These are phyloP conservation scores for Aristolochia fimbriata DNA, from an alignment of 164 flowering plant species.

Conservation along the genomic window DNA sequence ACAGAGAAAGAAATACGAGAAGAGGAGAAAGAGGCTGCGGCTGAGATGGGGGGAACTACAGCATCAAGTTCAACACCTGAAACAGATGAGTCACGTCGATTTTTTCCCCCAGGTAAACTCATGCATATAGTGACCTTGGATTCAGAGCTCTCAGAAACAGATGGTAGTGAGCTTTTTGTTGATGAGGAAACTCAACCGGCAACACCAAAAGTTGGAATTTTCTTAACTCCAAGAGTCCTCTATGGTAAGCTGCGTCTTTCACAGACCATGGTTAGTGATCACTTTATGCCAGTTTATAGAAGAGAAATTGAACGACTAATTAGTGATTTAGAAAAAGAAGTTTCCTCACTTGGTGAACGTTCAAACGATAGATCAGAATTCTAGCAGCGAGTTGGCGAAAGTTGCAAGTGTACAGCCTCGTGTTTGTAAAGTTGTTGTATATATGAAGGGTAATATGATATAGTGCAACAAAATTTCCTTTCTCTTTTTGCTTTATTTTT, in stretches of 20 bases:
- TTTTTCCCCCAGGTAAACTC: constrained; percentile 84
- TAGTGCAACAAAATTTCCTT: no score
- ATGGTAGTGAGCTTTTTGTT: constrained; percentile 7
- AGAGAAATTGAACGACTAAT: constrained; percentile 75
- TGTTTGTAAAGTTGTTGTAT: no score
- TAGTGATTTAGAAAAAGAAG: constrained; percentile 45
- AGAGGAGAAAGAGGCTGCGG: constrained; percentile 72
- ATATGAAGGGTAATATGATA: no score
- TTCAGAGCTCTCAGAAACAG: constrained; percentile 15
- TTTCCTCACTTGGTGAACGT: no score
- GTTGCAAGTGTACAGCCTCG: no score
- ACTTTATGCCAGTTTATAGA: constrained; percentile 89
- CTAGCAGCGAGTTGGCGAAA: no score
- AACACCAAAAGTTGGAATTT: constrained; percentile 53
- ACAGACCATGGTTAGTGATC: constrained; percentile 81
- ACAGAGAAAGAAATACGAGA: constrained; percentile 52
- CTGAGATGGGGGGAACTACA: constrained; percentile 36
- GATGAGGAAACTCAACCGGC: constrained; percentile 4
- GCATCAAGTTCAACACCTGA: constrained; percentile 32
- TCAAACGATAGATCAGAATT: no score
- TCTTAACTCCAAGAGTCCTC: constrained; percentile 59
- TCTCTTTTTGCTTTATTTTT: no score
- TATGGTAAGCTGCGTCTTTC: constrained; percentile 85
- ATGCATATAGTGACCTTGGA: constrained; percentile 63
- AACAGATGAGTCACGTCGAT: constrained; percentile 70